These are phyloP conservation scores for Vanrija sp. DNA, from an alignment of 1,284 basidiomycete species.

Conservation along the genomic window DNA sequence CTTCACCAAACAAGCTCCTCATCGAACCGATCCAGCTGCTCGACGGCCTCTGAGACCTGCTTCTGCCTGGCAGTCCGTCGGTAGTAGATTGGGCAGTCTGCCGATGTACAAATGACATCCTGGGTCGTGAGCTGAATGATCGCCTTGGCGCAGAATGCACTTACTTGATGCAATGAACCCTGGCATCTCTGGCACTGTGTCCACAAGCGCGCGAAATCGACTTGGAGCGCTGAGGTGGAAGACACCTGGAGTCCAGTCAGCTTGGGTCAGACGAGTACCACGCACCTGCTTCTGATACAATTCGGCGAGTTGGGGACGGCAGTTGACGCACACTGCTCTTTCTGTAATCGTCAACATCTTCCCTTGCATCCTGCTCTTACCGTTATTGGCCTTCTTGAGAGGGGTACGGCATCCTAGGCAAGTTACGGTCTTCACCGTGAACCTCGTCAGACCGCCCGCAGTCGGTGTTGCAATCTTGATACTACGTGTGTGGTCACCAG, in stretches of 20 bases:
- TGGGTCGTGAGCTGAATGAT: slow-evolving; percentile 37
- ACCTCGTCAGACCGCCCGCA: slow-evolving; percentile 93
- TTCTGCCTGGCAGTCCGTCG: slow-evolving; percentile 96
- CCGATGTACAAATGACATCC: slow-evolving; percentile 94
- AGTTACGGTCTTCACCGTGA: slow-evolving; percentile 86
- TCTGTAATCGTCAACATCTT: slow-evolving; percentile 52
- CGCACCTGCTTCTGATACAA: slow-evolving; percentile 83
- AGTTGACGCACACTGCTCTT: slow-evolving; percentile 90
- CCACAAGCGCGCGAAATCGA: slow-evolving; percentile 88
- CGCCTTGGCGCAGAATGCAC: slow-evolving; percentile 6
- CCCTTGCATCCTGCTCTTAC: slow-evolving; percentile 50
- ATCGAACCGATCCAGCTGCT: slow-evolving; percentile 76
- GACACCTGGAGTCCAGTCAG: slow-evolving; percentile 47
- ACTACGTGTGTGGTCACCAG: slow-evolving; percentile 86
- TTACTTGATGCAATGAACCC: slow-evolving; percentile 86
- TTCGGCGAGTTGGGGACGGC: slow-evolving; percentile 74
- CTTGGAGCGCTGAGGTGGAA: slow-evolving; percentile 71
- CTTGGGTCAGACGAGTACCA: neutral
- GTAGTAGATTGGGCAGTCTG: slow-evolving; percentile 97
- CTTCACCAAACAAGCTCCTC: slow-evolving; percentile 46
- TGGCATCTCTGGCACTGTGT: slow-evolving; percentile 96
- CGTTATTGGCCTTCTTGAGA: slow-evolving; percentile 60
- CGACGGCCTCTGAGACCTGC: slow-evolving; percentile 79
- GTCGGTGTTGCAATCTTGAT: slow-evolving; percentile 93
- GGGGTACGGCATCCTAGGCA: slow-evolving; percentile 92